A percentile compares a stretch with the other conserved stretches of the same genome.
phyloP scores from a whole-genome alignment of 1,139 yeast genomes.

The Kodamaea sp. region DNA sequence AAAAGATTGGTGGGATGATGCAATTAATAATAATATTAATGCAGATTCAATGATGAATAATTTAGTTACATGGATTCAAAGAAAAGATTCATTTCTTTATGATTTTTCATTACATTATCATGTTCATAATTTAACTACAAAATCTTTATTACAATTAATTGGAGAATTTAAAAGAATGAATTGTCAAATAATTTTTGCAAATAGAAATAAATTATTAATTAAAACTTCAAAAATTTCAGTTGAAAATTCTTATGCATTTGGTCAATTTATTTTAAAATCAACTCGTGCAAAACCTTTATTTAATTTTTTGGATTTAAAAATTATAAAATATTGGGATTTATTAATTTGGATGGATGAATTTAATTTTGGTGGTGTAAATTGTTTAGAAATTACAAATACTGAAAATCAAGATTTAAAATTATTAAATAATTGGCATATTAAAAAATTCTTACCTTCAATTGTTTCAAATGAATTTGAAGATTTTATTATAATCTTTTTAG shows the following conservation, averaged over 20 bases:
- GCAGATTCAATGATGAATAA: conserved; percentile 87
- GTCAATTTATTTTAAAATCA: conserved; percentile 80
- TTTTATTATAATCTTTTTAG: conserved; percentile 78
- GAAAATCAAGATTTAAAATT: conserved; percentile 58
- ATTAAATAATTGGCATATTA: conserved; percentile 77
- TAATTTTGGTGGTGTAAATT: conserved; percentile 82
- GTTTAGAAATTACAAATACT: conserved; percentile 53
- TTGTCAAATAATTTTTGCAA: conserved; percentile 75
- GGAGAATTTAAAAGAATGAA: conserved; percentile 81
- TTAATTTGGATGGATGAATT: conserved; percentile 92
- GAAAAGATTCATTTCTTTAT: conserved; percentile 66
- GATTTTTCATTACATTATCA: conserved; percentile 82
- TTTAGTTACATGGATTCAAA: conserved; percentile 85
- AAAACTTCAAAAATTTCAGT: conserved; percentile 76
- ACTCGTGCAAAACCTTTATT: conserved; percentile 80
- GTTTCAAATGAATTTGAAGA: conserved; percentile 81
- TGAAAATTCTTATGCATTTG: conserved; percentile 88
- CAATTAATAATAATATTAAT: conserved; percentile 58
- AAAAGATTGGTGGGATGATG: conserved; percentile 94
- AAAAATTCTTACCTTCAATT: conserved; percentile 67
- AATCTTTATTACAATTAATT: conserved; percentile 75
- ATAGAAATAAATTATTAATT: conserved; percentile 68
- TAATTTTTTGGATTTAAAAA: conserved; percentile 71
- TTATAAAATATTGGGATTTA: conserved; percentile 84
- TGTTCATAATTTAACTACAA: conserved; percentile 80